A percentile compares a stretch with the other conserved stretches of the same genome.
Conservation (phyloP, 2,329 filamentous ascomycete genomes). For the Cladosporium sp. region DNA sequence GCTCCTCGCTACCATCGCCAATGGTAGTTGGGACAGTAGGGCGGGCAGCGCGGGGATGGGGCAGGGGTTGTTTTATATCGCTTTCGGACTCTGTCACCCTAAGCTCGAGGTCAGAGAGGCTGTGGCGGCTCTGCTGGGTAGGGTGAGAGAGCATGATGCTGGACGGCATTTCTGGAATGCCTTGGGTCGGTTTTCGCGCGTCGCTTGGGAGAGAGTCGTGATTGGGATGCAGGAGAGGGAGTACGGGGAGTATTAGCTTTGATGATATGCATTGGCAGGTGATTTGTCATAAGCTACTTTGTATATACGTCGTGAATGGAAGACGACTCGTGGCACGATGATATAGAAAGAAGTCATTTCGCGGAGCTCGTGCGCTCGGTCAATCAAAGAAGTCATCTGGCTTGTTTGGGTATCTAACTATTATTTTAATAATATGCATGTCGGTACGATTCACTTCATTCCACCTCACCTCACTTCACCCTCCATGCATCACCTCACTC, state of each 20-base stretch:
- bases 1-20: slow-evolving; percentile 30
- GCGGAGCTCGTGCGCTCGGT: too few relatives aligned
- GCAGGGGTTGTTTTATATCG: slow-evolving; percentile 85
- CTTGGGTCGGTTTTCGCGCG: slow-evolving; percentile 81
- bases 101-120: slow-evolving; percentile 72
- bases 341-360: too few relatives aligned
- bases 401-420: too few relatives aligned
- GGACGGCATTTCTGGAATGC: slow-evolving; percentile 90
- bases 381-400: too few relatives aligned
- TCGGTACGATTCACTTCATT: too few relatives aligned
- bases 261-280: too few relatives aligned
- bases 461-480: too few relatives aligned
- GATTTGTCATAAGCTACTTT: too few relatives aligned
- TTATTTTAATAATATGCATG: too few relatives aligned
- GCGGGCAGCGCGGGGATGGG: slow-evolving; percentile 17
- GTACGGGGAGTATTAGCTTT: neutral
- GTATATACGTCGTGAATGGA: too few relatives aligned
- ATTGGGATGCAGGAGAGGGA: slow-evolving; percentile 23
- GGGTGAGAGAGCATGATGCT: slow-evolving; percentile 80
- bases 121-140: slow-evolving; percentile 74
- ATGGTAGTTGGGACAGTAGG: slow-evolving; percentile 25
- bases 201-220: slow-evolving; percentile 77
- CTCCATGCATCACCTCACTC: too few relatives aligned
- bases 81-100: slow-evolving; percentile 87
- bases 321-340: too few relatives aligned